Conservation (phyloP, 176 grass and related monocot genomes). For the Calamus simplicifolius region DNA sequence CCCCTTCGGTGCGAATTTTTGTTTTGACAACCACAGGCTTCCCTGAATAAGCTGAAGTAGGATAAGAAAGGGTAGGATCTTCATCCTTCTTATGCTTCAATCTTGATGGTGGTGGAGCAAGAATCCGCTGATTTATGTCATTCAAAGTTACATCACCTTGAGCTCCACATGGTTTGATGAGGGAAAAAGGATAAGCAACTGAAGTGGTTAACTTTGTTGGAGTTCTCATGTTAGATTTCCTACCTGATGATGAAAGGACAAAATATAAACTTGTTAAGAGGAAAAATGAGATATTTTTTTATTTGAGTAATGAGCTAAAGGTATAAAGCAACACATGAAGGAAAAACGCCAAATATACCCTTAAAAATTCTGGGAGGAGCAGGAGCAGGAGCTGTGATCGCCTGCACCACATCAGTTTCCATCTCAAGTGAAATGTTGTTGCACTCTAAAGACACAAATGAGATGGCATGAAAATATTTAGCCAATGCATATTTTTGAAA, state of each 20-base stretch:
- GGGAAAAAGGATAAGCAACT: conserved; percentile 68
- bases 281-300: neutral
- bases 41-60: conserved; percentile 64
- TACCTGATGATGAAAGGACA: conserved; percentile 17
- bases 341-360: conserved; percentile 7
- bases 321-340: conserved; percentile 1
- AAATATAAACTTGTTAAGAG: neutral
- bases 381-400: conserved; percentile 13
- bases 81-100: conserved; percentile 56
- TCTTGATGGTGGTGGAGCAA: conserved; percentile 48
- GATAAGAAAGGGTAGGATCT: conserved; percentile 4
- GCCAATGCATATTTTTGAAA: too few species aligned
- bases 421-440: conserved; percentile 21
- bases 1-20: conserved; percentile 75
- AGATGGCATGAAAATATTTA: neutral
- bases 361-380: conserved; percentile 35
- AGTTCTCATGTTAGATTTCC: conserved; percentile 42
- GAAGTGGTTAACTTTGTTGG: conserved; percentile 42
- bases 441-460: conserved; percentile 27
- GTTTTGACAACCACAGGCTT: conserved; percentile 83
- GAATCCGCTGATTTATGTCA: conserved; percentile 77
- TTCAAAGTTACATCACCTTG: conserved; percentile 49
- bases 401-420: conserved; percentile 24
- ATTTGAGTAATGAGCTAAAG: neutral
- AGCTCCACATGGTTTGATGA: conserved; percentile 72